Conservation (phyloP, 148 eudicot genomes). For the Chenopodium berlandieri region DNA sequence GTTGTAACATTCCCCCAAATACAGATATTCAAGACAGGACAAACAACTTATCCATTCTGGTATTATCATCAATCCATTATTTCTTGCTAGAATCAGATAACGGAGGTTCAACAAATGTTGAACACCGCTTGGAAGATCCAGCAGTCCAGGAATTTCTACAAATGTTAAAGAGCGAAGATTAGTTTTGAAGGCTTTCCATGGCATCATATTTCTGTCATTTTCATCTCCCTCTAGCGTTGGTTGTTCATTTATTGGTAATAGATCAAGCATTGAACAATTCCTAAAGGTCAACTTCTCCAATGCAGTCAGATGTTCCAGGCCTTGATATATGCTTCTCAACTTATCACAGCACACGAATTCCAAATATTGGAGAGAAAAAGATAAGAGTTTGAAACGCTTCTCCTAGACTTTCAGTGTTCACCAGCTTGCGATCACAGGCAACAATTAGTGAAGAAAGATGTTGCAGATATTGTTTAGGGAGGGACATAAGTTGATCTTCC, state of each 20-base stretch:
- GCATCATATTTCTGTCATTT: not conserved
- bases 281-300: not conserved
- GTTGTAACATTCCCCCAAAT: not conserved
- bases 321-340: not conserved
- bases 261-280: conserved; percentile 14
- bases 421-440: not conserved
- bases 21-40: conserved; percentile 2
- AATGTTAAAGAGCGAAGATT: conserved; percentile 16
- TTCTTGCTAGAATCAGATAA: fast-evolving
- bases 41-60: too few relatives aligned
- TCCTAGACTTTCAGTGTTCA: not conserved
- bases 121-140: too few relatives aligned
- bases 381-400: conserved; percentile 1
- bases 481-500: conserved; percentile 9
- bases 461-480: conserved; percentile 12
- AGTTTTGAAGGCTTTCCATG: conserved; percentile 23
- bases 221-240: not conserved
- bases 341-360: not conserved
- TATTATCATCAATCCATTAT: too few relatives aligned
- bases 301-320: conserved; percentile 21
- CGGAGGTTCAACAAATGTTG: too few relatives aligned
- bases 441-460: conserved; percentile 1
- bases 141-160: not conserved
- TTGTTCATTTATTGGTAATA: not conserved
- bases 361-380: not conserved